These are phyloP conservation scores for Whalleya microplaca DNA, from an alignment of 2,329 filamentous ascomycete species.

Conservation along the genomic window DNA sequence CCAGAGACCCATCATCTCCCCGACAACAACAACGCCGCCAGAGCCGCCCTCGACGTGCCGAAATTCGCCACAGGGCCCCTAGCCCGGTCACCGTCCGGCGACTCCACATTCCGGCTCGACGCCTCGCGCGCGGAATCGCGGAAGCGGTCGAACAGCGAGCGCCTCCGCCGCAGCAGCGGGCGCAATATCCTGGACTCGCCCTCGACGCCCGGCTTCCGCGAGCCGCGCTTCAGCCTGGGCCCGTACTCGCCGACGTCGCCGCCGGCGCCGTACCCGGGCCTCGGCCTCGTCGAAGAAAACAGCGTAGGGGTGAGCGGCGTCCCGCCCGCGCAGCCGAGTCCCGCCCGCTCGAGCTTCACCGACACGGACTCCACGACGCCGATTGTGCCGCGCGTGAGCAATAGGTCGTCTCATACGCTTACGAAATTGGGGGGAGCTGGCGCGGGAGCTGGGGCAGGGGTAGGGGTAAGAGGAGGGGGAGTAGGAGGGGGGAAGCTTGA, in stretches of 20 bases:
- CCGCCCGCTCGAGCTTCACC: not conserved
- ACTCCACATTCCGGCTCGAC: not conserved
- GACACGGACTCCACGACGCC: not conserved
- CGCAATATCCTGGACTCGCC: constrained; percentile 5
- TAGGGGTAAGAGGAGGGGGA: too few species aligned
- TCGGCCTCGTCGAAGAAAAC: not conserved
- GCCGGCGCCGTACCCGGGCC: not conserved
- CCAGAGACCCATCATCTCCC: not conserved
- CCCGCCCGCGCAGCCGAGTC: not conserved
- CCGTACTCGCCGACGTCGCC: not conserved
- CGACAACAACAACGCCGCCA: not conserved
- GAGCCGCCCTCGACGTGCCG: not conserved
- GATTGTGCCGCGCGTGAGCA: not conserved
- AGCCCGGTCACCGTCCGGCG: not conserved
- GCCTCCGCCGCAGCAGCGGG: not conserved
- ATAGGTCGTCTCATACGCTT: not conserved
- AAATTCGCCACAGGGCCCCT: not conserved
- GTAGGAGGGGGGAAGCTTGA: not conserved
- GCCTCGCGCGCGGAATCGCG: not conserved
- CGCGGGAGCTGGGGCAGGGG: not conserved
- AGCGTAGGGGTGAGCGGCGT: too few species aligned
- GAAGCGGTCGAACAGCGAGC: too few species aligned
- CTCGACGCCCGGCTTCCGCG: constrained; percentile 21
- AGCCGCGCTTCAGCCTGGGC: not conserved
- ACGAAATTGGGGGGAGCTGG: too few species aligned